Evolutionary conservation across 768 basidiomycete species (phyloP), one percentile per base, ranked within the genome.

Genomic region (Agrocybe pediades): DNA sequence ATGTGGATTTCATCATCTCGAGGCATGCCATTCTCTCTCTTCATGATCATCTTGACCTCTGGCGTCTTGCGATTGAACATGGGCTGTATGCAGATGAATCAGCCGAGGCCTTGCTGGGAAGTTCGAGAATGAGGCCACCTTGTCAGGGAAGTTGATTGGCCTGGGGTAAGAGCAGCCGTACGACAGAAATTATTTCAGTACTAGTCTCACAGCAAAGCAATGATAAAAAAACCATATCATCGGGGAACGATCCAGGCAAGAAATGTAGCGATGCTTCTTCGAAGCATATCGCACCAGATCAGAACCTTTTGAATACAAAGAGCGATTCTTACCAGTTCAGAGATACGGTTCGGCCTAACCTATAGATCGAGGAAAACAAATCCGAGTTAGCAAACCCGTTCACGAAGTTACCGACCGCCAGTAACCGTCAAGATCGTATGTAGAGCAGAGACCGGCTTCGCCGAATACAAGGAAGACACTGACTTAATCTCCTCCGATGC

Each of bases 81-180:
- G 6, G 85, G 85, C 85, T 88, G 51, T 13, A 24, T 26, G 20
- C 7, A 41, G 21, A 36, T 11, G 9, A 33, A 9, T 25, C 9
- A 24, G 17, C 30, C 3, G 15, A 20, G n/a, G 47, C 25, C 41
- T 19, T 29, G 16, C 15, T 39, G 2, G 9, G 13, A 9, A 23
- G 21, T 27, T 29, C 43, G 9, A 29, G 9, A 29, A 36, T 27
- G 33, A 51, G 26, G 4, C 17, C 55, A 84, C 86, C 72, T 82
- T 85, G 44, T 75, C 77, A 2, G 86, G 86, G 59, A 86, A 87
- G 53, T 87, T 83, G 54, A 88, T 60, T 0, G 86, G 85, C 85
- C 86, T 87, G 26, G 17, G 0, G 24, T 19, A 27, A 29, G 4
- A 21, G 3, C 19, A 20, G 11, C 27, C 20, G 21, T 44, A n/a